These are phyloP conservation scores for Calamus simplicifolius DNA, from an alignment of 176 grass and related monocot genomes.

Conservation along the genomic window DNA sequence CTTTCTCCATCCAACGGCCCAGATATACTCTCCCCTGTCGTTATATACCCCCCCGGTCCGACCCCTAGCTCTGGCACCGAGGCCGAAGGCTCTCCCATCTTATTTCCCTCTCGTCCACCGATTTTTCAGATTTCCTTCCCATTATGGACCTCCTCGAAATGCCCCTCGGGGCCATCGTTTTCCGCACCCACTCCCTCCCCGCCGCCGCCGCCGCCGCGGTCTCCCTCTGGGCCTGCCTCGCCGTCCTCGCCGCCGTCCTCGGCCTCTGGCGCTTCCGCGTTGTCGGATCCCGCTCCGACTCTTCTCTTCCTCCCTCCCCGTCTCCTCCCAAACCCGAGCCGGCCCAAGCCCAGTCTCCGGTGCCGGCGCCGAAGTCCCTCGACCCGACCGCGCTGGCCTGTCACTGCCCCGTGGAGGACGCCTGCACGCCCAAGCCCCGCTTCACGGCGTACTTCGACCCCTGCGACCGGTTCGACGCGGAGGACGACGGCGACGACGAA, in stretches of 20 bases:
- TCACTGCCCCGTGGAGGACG: conserved; percentile 1
- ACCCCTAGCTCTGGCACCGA: neutral
- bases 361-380: neutral
- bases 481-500: conserved; percentile 17
- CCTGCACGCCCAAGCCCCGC: conserved; percentile 35
- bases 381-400: neutral
- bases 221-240: conserved; percentile 44
- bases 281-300: conserved; percentile 2
- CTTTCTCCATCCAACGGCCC: neutral
- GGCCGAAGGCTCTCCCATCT: too few species aligned
- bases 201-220: conserved; percentile 22
- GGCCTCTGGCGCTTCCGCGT: conserved; percentile 60
- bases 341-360: too few species aligned
- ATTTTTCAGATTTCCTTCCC: neutral
- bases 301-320: neutral
- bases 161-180: conserved; percentile 43
- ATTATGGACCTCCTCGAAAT: conserved; percentile 66
- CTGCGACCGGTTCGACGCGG: conserved; percentile 2
- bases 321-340: neutral
- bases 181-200: conserved; percentile 44
- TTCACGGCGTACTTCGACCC: conserved; percentile 59
- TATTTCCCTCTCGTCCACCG: too few species aligned
- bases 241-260: conserved; percentile 41
- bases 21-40: neutral
- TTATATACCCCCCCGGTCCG: neutral